These are phyloP conservation scores for Solanum neorickii DNA, from an alignment of 257 asterid genomes.

Conservation along the genomic window DNA sequence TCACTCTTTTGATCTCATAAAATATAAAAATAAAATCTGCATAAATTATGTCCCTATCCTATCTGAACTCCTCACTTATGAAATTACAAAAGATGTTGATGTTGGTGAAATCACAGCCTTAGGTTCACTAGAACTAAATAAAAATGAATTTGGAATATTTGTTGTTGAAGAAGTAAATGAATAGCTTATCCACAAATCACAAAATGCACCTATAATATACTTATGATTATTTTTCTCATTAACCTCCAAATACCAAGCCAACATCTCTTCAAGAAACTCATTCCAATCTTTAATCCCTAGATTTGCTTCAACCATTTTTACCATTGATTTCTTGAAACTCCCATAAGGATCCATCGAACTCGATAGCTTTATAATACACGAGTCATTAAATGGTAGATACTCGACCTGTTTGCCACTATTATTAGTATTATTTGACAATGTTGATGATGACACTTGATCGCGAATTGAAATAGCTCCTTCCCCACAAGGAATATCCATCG, in stretches of 20 bases:
- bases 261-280: slow-evolving; percentile 32
- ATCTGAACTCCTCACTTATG: not conserved
- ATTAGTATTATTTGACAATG: not conserved
- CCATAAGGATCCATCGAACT: slow-evolving; percentile 31
- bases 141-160: slow-evolving; percentile 10
- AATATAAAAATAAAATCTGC: not conserved
- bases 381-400: slow-evolving; percentile 12
- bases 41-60: not conserved
- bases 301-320: slow-evolving; percentile 48
- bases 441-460: slow-evolving; percentile 6
- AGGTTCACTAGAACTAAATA: slow-evolving; percentile 22
- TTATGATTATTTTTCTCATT: slow-evolving; percentile 32
- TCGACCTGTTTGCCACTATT: not conserved
- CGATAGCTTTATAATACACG: slow-evolving; percentile 9
- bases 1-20: not conserved
- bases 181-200: slow-evolving; percentile 27
- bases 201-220: slow-evolving; percentile 44
- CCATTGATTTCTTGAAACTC: slow-evolving; percentile 51
- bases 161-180: slow-evolving; percentile 13
- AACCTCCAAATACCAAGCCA: slow-evolving; percentile 33
- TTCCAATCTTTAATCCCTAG: slow-evolving; percentile 22
- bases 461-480: slow-evolving; percentile 36
- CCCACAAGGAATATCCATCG: slow-evolving; percentile 5
- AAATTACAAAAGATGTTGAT: not conserved
- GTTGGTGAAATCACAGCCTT: not conserved